These are phyloP conservation scores for Amylostereum areolatum DNA, from an alignment of 1,284 basidiomycete genomes.

Conservation along the genomic window DNA sequence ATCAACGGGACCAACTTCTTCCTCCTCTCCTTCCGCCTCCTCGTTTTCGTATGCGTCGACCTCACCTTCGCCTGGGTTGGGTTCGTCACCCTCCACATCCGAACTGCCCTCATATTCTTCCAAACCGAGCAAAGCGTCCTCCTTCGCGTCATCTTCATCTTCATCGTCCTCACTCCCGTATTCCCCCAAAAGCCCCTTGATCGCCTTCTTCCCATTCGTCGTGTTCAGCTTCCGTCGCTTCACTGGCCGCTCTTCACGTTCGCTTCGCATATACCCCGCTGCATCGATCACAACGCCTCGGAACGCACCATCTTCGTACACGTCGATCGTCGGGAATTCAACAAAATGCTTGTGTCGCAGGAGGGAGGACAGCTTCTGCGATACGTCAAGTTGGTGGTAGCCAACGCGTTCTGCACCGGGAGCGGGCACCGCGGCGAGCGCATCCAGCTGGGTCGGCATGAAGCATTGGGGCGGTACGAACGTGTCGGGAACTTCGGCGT, in stretches of 20 bases:
- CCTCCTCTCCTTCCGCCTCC: conserved; percentile 18
- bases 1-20: conserved; percentile 35
- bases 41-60: conserved; percentile 27
- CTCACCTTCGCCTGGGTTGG: conserved; percentile 17
- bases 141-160: conserved; percentile 29
- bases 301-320: conserved; percentile 61
- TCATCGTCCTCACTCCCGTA: conserved; percentile 60
- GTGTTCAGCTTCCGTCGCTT: conserved; percentile 51
- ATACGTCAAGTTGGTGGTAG: conserved; percentile 57
- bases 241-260: conserved; percentile 26
- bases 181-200: conserved; percentile 52
- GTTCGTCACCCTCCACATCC: conserved; percentile 11
- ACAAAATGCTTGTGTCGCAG: conserved; percentile 63
- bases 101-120: conserved; percentile 55
- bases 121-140: conserved; percentile 35
- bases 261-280: conserved; percentile 33
- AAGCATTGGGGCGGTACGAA: conserved; percentile 55
- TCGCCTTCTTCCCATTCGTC: conserved; percentile 45
- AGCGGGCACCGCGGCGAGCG: conserved; percentile 22
- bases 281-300: conserved; percentile 48
- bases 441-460: conserved; percentile 42
- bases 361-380: conserved; percentile 36
- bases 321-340: conserved; percentile 76
- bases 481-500: conserved; percentile 46
- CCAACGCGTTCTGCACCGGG: conserved; percentile 9